These are phyloP conservation scores for Blastobotrys capitulatus DNA, from an alignment of 1,139 yeast species.

Conservation along the genomic window DNA sequence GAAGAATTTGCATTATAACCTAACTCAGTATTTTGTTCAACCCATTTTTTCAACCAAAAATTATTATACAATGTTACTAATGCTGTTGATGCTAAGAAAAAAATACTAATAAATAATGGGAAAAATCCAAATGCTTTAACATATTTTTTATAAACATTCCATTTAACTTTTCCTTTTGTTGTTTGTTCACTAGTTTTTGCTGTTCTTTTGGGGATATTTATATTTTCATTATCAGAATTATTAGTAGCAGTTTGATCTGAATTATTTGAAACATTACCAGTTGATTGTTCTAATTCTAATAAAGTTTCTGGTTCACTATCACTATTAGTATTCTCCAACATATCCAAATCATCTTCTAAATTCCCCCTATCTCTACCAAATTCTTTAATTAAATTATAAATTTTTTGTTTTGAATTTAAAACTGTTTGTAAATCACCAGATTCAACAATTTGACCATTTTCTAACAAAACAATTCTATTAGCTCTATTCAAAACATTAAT, in stretches of 20 bases:
- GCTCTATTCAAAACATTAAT: slow-evolving; percentile 70
- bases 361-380: slow-evolving; percentile 30
- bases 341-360: background rate
- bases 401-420: slow-evolving; percentile 21
- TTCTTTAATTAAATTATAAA: slow-evolving; percentile 30
- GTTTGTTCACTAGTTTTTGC: slow-evolving; percentile 48
- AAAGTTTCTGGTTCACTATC: slow-evolving; percentile 12
- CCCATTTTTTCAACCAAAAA: slow-evolving; percentile 93
- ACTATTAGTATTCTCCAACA: background rate
- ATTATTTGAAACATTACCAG: background rate
- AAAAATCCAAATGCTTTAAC: slow-evolving; percentile 80
- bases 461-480: slow-evolving; percentile 52
- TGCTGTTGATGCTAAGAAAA: slow-evolving; percentile 41
- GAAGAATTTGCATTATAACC: slow-evolving; percentile 65
- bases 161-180: slow-evolving; percentile 84
- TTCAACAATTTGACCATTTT: slow-evolving; percentile 51
- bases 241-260: slow-evolving; percentile 14
- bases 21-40: slow-evolving; percentile 65
- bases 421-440: slow-evolving; percentile 28
- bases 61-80: slow-evolving; percentile 51
- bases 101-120: slow-evolving; percentile 49
- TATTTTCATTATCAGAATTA: background rate
- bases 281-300: slow-evolving; percentile 4
- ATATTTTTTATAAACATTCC: slow-evolving; percentile 73
- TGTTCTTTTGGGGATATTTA: slow-evolving; percentile 23